Percentiles rank a stretch among this genome's conserved stretches.
These are phyloP conservation scores for Zymoseptoria tritici DNA, from an alignment of 2,329 filamentous ascomycete species.

Conservation along the genomic window DNA sequence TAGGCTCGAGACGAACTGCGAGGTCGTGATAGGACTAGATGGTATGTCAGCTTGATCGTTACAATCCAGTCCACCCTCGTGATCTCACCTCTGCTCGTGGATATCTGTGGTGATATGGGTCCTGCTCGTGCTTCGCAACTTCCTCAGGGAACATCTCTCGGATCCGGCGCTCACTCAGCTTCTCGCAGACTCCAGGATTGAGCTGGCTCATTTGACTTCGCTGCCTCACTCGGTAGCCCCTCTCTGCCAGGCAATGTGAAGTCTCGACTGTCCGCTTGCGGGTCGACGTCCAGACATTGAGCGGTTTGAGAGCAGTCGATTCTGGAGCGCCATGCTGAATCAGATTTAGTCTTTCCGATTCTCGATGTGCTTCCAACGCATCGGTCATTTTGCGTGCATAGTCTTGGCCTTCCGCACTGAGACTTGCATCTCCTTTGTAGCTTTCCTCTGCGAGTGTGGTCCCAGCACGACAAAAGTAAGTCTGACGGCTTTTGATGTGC, in stretches of 20 bases:
- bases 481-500: conserved; percentile 90
- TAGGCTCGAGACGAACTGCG: conserved; percentile 93
- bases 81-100: conserved; percentile 74
- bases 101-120: conserved; percentile 95
- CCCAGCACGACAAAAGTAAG: conserved; percentile 84
- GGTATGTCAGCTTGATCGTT: not conserved
- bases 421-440: conserved; percentile 81
- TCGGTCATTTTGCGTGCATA: conserved; percentile 86
- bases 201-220: conserved; percentile 95
- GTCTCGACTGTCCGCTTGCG: conserved; percentile 86
- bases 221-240: conserved; percentile 80
- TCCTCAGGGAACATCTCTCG: conserved; percentile 80
- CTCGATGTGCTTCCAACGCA: conserved; percentile 71
- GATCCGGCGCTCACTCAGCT: conserved; percentile 77
- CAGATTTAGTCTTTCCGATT: conserved; percentile 67
- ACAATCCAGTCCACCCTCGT: not conserved
- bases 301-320: conserved; percentile 63
- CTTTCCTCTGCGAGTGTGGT: conserved; percentile 81
- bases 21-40: conserved; percentile 90
- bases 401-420: conserved; percentile 70
- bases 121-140: conserved; percentile 82
- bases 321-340: conserved; percentile 57
- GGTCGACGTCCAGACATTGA: conserved; percentile 94
- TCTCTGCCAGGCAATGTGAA: conserved; percentile 67
- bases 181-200: conserved; percentile 93